Conservation (phyloP, 441 rosid species). For the Pelargonium citronellum region DNA sequence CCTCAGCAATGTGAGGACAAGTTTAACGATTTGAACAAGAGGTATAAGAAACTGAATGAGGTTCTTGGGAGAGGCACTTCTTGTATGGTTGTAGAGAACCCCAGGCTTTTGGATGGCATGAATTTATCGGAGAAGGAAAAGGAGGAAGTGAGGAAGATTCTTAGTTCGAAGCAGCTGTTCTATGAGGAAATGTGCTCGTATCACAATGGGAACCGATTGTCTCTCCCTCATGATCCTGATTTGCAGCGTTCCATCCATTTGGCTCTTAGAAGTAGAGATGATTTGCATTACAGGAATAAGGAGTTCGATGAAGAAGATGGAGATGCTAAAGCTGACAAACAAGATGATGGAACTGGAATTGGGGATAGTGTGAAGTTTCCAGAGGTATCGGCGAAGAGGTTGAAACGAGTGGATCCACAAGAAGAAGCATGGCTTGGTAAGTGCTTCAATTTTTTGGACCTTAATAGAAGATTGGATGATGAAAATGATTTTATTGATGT, state of each 20-base stretch:
- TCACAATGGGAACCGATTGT: slow-evolving; percentile 26
- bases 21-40: slow-evolving; percentile 29
- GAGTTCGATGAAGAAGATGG: slow-evolving; percentile 14
- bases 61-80: slow-evolving; percentile 31
- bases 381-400: neutral
- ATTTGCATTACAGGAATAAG: neutral
- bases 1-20: slow-evolving; percentile 37
- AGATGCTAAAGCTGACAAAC: slow-evolving; percentile 11
- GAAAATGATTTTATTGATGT: neutral
- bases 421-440: slow-evolving; percentile 5
- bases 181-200: slow-evolving; percentile 32
- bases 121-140: slow-evolving; percentile 21
- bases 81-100: slow-evolving; percentile 29
- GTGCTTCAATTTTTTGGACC: neutral
- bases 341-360: too few species aligned
- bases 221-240: slow-evolving; percentile 25
- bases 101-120: slow-evolving; percentile 23
- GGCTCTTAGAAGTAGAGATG: slow-evolving; percentile 17
- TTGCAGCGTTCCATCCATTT: slow-evolving; percentile 22
- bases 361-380: neutral
- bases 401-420: neutral
- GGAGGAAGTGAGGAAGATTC: slow-evolving; percentile 30
- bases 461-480: slow-evolving; percentile 7
- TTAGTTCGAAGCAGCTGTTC: slow-evolving; percentile 31
- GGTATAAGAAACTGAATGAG: slow-evolving; percentile 30